Conservation (phyloP, 2,329 filamentous ascomycete genomes). For the Alternaria gansuensis region DNA sequence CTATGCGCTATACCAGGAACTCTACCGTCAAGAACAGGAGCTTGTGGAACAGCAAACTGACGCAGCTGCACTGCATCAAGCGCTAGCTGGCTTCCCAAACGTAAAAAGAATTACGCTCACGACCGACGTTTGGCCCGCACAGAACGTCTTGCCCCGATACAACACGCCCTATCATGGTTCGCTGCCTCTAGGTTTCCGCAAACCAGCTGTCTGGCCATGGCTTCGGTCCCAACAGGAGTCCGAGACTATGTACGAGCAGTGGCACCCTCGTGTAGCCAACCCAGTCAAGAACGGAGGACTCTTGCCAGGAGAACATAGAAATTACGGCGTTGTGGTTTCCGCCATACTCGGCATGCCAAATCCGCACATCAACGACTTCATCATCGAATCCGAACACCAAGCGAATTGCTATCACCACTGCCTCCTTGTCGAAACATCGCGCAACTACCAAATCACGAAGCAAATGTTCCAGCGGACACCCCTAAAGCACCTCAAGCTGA, state of each 20-base stretch:
- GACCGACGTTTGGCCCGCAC: conserved; percentile 52
- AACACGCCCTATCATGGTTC: conserved; percentile 56
- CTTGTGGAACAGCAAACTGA: conserved; percentile 44
- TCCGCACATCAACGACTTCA: conserved; percentile 48
- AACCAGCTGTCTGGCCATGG: conserved; percentile 48
- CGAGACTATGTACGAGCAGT: neutral
- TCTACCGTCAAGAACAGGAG: conserved; percentile 48
- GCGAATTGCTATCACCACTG: conserved; percentile 14
- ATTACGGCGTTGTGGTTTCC: conserved; percentile 42
- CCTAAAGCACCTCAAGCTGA: conserved; percentile 21
- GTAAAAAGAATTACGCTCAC: conserved; percentile 54
- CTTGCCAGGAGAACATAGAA: conserved; percentile 39
- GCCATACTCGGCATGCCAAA: conserved; percentile 36
- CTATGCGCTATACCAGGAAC: conserved; percentile 41
- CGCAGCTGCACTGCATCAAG: conserved; percentile 46
- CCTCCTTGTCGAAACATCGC: conserved; percentile 10
- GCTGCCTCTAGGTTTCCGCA: conserved; percentile 54
- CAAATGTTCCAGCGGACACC: conserved; percentile 16
- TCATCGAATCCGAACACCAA: conserved; percentile 42
- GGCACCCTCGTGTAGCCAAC: neutral
- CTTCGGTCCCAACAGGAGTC: neutral
- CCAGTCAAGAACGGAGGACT: neutral
- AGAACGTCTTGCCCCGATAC: conserved; percentile 51
- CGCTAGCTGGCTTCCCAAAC: conserved; percentile 48
- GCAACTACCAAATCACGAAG: conserved; percentile 20